Evolutionary conservation across 129 eudicot species (phyloP), one percentile per base, ranked within the genome.

Genomic region (Sambucus nigra): DNA sequence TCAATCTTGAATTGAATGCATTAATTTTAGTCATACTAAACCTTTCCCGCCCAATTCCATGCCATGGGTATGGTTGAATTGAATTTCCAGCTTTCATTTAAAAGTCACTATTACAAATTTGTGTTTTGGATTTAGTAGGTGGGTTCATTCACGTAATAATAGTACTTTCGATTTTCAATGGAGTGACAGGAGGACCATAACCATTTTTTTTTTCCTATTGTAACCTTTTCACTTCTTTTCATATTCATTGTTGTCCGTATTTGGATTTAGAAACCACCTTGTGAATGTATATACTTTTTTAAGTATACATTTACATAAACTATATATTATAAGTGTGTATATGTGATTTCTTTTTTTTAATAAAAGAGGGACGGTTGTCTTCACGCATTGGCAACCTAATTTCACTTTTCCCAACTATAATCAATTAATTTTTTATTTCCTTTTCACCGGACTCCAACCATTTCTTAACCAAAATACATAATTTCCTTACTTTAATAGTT

Each of bases 331-430:
- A 27, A 47, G 26, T 54, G n/a, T n/a, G n/a, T n/a, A n/a, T n/a
- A n/a, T n/a, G n/a, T n/a, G n/a, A n/a, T n/a, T n/a, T n/a, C n/a
- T 53, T 38, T 51, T 53, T 27, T 53, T 67, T 73, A 24, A 33
- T 54, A 67, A 51, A 60, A 71, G 59, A 59, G 39, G 55, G 56
- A 28, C 7, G 68, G 64, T 60, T 78, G 81, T 74, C 82, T 75
- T 82, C 78, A 68, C 57, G 86, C 75, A 80, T 79, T 84, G 93
- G 80, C 93, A 84, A 79, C 97, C 97, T 82, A 84, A 84, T 89
- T 78, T 84, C 82, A 81, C 88, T 75, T 84, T 89, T 70, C 76
- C 84, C 77, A 77, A 76, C 77, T 59, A 79, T 28, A 78, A 63
- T 51, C 69, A 62, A 33, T 58, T 62, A 58, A 41, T 63, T 51